Conservation (phyloP, 176 grass and related monocot species). For the Triticum dicoccoides region DNA sequence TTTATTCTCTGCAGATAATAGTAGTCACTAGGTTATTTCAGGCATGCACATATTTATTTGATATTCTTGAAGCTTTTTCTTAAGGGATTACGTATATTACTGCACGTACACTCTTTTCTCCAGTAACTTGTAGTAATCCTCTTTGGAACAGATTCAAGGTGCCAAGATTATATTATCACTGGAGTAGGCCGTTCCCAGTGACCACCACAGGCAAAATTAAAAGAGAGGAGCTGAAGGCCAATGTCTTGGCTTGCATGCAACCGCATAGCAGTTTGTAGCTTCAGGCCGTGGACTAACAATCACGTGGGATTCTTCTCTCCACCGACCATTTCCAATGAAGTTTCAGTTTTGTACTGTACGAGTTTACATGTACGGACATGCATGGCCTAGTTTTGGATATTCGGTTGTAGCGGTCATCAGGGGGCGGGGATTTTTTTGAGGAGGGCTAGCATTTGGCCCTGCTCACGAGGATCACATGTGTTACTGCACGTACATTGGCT, state of each 20-base stretch:
- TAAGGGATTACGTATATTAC: neutral
- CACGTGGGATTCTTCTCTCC: no score
- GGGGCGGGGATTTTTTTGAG: no score
- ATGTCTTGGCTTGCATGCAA: slow-evolving; percentile 50
- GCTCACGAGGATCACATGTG: no score
- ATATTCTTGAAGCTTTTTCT: neutral
- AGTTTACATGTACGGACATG: no score
- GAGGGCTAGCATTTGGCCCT: no score
- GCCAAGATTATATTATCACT: slow-evolving; percentile 57
- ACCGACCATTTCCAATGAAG: no score
- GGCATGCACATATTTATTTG: neutral
- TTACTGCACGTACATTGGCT: no score
- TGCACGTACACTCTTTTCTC: neutral
- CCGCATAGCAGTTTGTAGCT: slow-evolving; percentile 58
- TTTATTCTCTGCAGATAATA: no score
- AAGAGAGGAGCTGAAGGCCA: slow-evolving; percentile 65
- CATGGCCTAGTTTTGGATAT: no score
- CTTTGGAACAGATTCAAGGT: slow-evolving; percentile 71
- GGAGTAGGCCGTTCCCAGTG: slow-evolving; percentile 64
- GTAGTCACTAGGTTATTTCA: neutral
- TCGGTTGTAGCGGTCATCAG: no score
- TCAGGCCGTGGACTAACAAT: neutral
- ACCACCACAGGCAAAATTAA: slow-evolving; percentile 85
- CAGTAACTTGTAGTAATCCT: neutral
- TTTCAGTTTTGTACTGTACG: no score